These are phyloP conservation scores for Tolypocladium endophyticum DNA, from an alignment of 2,329 filamentous ascomycete genomes.

Conservation along the genomic window DNA sequence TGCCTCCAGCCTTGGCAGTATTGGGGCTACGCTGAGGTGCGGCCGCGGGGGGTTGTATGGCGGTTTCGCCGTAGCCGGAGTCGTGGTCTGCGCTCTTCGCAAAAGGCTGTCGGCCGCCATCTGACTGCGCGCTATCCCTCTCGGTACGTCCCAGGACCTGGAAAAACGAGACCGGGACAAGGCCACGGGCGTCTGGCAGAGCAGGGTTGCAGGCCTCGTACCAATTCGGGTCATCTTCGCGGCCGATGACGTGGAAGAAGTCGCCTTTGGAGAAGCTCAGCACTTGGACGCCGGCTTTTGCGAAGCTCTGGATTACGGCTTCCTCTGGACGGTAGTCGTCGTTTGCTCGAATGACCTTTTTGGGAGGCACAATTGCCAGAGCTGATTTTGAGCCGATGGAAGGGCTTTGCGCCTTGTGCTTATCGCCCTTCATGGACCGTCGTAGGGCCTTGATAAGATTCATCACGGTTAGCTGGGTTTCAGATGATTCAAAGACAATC, in stretches of 20 bases:
- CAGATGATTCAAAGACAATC: background rate
- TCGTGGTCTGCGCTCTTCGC: conserved; percentile 67
- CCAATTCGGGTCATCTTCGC: conserved; percentile 91
- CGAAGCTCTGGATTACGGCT: conserved; percentile 79
- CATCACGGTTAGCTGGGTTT: conserved; percentile 28
- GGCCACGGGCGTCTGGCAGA: conserved; percentile 73
- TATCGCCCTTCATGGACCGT: conserved; percentile 84
- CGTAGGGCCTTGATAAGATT: conserved; percentile 58
- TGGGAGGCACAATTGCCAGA: conserved; percentile 80
- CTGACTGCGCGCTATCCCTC: conserved; percentile 70
- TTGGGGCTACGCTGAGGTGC: conserved; percentile 36
- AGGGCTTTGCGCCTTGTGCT: conserved; percentile 61
- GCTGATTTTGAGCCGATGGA: conserved; percentile 77
- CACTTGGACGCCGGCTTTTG: conserved; percentile 64
- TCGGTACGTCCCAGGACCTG: conserved; percentile 87
- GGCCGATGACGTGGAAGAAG: conserved; percentile 95
- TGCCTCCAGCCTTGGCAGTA: conserved; percentile 54
- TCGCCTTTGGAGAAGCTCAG: conserved; percentile 90
- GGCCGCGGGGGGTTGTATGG: conserved; percentile 14
- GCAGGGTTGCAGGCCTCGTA: conserved; percentile 97
- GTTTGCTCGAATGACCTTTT: conserved; percentile 95
- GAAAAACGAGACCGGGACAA: conserved; percentile 92
- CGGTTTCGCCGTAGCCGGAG: conserved; percentile 59
- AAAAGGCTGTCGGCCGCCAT: conserved; percentile 37
- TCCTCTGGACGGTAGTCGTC: conserved; percentile 78